A percentile compares a stretch with the other conserved stretches of the same genome.
These are phyloP conservation scores for Kalmanozyma brasiliensis DNA, from an alignment of 1,284 basidiomycete genomes.

Conservation along the genomic window DNA sequence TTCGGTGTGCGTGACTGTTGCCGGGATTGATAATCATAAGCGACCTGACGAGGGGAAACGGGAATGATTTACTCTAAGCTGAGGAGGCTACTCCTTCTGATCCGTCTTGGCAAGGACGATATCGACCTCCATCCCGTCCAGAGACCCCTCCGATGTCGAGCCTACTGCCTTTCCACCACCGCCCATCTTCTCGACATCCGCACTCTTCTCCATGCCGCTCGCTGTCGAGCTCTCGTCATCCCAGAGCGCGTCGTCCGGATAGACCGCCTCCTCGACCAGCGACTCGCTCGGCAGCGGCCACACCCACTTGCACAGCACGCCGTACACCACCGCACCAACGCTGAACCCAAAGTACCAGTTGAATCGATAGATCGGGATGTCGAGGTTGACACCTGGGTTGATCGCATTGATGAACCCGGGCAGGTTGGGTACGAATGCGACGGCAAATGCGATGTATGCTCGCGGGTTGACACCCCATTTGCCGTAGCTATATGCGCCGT, in stretches of 20 bases:
- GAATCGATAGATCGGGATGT: slow-evolving; percentile 30
- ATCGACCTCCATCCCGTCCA: slow-evolving; percentile 19
- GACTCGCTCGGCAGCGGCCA: slow-evolving; percentile 23
- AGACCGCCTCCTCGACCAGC: slow-evolving; percentile 25
- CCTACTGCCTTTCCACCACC: background rate
- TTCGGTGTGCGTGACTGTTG: too few relatives aligned
- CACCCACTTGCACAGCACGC: slow-evolving; percentile 19
- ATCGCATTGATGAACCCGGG: slow-evolving; percentile 41
- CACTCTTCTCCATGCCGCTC: slow-evolving; percentile 6
- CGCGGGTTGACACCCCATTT: slow-evolving; percentile 19
- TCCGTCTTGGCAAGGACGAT: slow-evolving; percentile 9
- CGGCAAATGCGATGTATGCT: slow-evolving; percentile 28
- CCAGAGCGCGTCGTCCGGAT: slow-evolving; percentile 23
- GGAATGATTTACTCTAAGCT: too few relatives aligned
- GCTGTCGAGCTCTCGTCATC: slow-evolving; percentile 8
- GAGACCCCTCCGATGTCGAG: slow-evolving; percentile 1
- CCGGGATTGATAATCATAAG: too few relatives aligned
- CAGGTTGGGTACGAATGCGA: slow-evolving; percentile 28
- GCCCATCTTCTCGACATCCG: slow-evolving; percentile 1
- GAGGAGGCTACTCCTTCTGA: background rate
- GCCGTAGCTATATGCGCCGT: slow-evolving; percentile 25
- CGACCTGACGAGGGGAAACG: background rate
- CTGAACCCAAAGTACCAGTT: slow-evolving; percentile 37
- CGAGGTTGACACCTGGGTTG: slow-evolving; percentile 19
- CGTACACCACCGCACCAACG: slow-evolving; percentile 15